Percentiles rank a stretch among this genome's conserved stretches.
phyloP scores from a whole-genome alignment of 495 filamentous ascomycete species.

The Schizothecium vesticola region DNA sequence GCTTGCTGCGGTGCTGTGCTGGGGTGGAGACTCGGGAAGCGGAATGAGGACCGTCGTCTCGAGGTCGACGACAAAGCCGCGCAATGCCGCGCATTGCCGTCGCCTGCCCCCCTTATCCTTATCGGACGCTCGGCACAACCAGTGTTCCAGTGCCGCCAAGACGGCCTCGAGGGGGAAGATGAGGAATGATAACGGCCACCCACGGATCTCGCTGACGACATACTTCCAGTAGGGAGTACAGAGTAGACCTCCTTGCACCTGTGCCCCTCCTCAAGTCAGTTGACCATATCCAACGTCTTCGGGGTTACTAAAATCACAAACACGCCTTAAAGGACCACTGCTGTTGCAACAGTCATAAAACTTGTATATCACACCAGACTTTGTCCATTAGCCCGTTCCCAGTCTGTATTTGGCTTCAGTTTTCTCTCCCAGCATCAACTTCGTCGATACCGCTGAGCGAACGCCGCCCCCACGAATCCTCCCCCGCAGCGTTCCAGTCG shows the following conservation, averaged over 20 bases:
- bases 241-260: background rate
- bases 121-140: conserved; percentile 7
- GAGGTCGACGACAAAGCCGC: conserved; percentile 30
- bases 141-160: background rate
- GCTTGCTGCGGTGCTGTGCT: background rate
- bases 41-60: conserved; percentile 24
- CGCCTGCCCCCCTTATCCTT: background rate
- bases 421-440: background rate
- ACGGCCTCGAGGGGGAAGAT: background rate
- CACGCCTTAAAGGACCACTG: background rate
- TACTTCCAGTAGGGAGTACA: background rate
- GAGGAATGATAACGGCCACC: background rate
- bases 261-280: background rate
- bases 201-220: background rate
- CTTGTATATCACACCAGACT: background rate
- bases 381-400: background rate
- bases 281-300: background rate
- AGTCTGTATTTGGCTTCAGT: background rate
- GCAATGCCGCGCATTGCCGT: conserved; percentile 21
- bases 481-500: background rate
- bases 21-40: conserved; percentile 15
- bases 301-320: background rate
- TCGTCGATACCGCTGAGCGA: background rate
- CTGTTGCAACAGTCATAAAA: background rate
- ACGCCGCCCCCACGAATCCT: background rate